Conservation (phyloP, 345 rosid species). For the Eucalyptus victrix region DNA sequence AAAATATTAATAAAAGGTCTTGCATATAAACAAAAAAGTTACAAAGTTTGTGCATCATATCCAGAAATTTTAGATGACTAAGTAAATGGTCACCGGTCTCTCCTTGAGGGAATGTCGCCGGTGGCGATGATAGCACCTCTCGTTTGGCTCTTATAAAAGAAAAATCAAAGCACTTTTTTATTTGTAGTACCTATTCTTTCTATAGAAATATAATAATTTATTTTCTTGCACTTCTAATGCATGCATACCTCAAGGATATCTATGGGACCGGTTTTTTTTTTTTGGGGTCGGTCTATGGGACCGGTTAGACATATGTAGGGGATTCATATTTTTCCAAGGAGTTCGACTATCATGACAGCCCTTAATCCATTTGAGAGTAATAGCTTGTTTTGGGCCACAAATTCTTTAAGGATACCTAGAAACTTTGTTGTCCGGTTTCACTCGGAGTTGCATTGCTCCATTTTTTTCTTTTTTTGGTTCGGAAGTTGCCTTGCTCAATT, state of each 20-base stretch:
- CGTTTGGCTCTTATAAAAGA: not conserved
- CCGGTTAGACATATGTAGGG: not conserved
- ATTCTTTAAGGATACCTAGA: not conserved
- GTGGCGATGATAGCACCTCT: not conserved
- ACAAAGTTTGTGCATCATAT: not conserved
- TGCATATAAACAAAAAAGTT: not conserved
- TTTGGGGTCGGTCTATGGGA: not conserved
- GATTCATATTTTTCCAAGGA: no score
- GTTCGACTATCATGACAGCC: not conserved
- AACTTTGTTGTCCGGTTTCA: not conserved
- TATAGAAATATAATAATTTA: no score
- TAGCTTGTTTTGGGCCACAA: not conserved
- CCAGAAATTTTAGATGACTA: not conserved
- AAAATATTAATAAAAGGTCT: not conserved
- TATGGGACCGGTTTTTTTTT: not conserved
- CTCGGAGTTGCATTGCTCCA: not conserved
- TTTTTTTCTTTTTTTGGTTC: no score
- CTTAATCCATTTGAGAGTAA: not conserved
- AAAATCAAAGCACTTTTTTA: not conserved
- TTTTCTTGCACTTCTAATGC: not conserved
- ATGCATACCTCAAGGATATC: not conserved
- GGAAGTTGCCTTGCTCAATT: no score
- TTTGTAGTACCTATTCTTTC: not conserved
- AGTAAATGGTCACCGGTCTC: not conserved
- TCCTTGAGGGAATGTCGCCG: not conserved